These are phyloP conservation scores for Fonsecaea pedrosoi DNA, from an alignment of 2,329 filamentous ascomycete species.

Conservation along the genomic window DNA sequence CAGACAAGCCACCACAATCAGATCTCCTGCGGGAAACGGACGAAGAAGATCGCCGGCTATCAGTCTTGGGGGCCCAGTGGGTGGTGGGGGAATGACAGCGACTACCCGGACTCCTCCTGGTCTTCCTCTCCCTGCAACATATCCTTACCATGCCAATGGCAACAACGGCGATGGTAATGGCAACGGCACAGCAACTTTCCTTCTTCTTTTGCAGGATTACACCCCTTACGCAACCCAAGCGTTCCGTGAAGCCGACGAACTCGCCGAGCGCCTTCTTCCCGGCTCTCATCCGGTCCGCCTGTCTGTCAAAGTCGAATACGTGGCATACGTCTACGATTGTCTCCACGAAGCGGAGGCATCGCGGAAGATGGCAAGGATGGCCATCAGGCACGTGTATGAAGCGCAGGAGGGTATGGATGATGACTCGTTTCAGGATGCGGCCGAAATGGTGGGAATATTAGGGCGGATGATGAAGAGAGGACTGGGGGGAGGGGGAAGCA, in stretches of 20 bases:
- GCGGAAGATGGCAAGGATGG: constrained; percentile 76
- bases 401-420: constrained; percentile 92
- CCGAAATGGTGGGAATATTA: constrained; percentile 82
- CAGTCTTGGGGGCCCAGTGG: constrained; percentile 66
- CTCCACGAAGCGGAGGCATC: constrained; percentile 80
- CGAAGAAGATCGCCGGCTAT: constrained; percentile 55
- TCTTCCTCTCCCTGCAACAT: constrained; percentile 28
- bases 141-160: constrained; percentile 24
- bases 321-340: constrained; percentile 93
- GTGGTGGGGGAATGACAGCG: constrained; percentile 43
- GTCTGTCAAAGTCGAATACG: constrained; percentile 89
- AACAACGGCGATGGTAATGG: constrained; percentile 16
- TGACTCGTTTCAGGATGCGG: constrained; percentile 91
- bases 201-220: constrained; percentile 77
- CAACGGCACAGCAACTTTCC: constrained; percentile 69
- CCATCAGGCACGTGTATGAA: constrained; percentile 89
- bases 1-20: constrained; percentile 49
- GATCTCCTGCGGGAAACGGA: constrained; percentile 46
- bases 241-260: constrained; percentile 76
- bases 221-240: constrained; percentile 79
- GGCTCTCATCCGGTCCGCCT: constrained; percentile 89
- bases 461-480: constrained; percentile 88
- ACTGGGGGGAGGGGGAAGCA: constrained; percentile 45
- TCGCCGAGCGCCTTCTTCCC: constrained; percentile 78
- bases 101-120: constrained; percentile 45